Conservation (phyloP, 2,329 filamentous ascomycete species). For the Zymoseptoria crescenta region DNA sequence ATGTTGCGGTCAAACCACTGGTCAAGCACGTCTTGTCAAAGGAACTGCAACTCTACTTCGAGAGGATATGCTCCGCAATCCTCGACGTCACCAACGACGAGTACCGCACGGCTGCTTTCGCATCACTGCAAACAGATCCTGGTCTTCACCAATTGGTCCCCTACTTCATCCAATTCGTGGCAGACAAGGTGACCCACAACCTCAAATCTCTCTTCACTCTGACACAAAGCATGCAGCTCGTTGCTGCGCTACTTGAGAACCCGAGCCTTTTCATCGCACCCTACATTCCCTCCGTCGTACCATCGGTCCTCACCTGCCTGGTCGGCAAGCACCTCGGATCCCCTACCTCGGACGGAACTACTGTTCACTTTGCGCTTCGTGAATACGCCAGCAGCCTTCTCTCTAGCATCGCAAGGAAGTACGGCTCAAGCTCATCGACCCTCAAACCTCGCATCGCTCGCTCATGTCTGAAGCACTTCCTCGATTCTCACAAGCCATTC, state of each 20-base stretch:
- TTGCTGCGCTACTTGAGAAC: conserved; percentile 76
- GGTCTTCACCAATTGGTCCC: conserved; percentile 91
- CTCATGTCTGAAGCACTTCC: conserved; percentile 86
- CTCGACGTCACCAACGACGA: conserved; percentile 83
- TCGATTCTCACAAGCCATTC: conserved; percentile 76
- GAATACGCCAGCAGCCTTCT: conserved; percentile 79
- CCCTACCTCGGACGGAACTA: conserved; percentile 37
- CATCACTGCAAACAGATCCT: conserved; percentile 78
- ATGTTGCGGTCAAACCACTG: conserved; percentile 73
- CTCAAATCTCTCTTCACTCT: conserved; percentile 85
- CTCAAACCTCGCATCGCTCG: conserved; percentile 82
- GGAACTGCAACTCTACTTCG: conserved; percentile 93
- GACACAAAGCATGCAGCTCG: conserved; percentile 85
- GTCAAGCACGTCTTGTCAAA: conserved; percentile 96
- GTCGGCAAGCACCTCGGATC: conserved; percentile 73
- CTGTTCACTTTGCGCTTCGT: conserved; percentile 68
- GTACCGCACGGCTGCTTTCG: conserved; percentile 75
- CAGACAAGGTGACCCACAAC: conserved; percentile 90
- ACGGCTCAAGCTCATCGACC: conserved; percentile 69
- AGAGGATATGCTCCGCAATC: conserved; percentile 84
- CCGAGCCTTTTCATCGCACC: conserved; percentile 67
- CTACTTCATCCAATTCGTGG: conserved; percentile 93
- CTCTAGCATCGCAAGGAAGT: conserved; percentile 70
- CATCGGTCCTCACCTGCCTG: conserved; percentile 84
- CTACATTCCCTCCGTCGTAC: conserved; percentile 64